A percentile compares a stretch with the other conserved stretches of the same genome.
phyloP scores from a whole-genome alignment of 2,329 filamentous ascomycete species.

The Paecilomyces variotii region DNA sequence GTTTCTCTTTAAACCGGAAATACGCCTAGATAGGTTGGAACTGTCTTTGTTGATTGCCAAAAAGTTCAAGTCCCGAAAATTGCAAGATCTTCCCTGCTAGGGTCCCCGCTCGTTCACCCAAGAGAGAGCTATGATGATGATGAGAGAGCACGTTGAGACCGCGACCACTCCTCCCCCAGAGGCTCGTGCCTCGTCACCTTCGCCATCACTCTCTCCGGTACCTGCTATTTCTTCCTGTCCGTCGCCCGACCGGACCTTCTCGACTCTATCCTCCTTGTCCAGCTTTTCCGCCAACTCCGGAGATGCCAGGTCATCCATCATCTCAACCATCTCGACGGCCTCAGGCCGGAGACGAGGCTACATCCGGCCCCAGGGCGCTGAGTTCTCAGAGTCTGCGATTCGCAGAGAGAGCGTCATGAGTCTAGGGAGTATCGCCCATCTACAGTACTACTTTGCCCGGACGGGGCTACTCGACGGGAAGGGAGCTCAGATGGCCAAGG shows the following conservation, averaged over 20 bases:
- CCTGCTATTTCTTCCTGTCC: slow-evolving; percentile 38
- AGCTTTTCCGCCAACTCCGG: slow-evolving; percentile 36
- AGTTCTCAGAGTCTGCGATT: slow-evolving; percentile 83
- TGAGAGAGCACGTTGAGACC: slow-evolving; percentile 7
- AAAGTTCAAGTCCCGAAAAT: not conserved
- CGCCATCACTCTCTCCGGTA: slow-evolving; percentile 33
- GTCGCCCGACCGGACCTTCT: slow-evolving; percentile 38
- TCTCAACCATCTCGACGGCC: slow-evolving; percentile 24
- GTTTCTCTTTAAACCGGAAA: not conserved
- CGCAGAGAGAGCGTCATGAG: slow-evolving; percentile 94
- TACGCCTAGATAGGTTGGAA: not conserved
- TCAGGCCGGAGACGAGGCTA: slow-evolving; percentile 63
- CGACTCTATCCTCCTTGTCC: slow-evolving; percentile 38
- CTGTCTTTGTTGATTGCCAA: not conserved
- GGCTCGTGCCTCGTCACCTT: slow-evolving; percentile 29
- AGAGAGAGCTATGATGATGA: slow-evolving; percentile 3
- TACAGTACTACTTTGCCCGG: slow-evolving; percentile 96
- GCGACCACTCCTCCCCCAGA: slow-evolving; percentile 12
- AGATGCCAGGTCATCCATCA: slow-evolving; percentile 31
- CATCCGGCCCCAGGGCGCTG: slow-evolving; percentile 75
- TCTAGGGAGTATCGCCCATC: slow-evolving; percentile 88
- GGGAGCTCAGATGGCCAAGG: slow-evolving; percentile 73
- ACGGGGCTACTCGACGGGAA: slow-evolving; percentile 92
- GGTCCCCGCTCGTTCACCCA: not conserved
- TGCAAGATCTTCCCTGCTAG: not conserved